phyloP scores from a whole-genome alignment of 1,284 basidiomycete species.

The Apiotrichum porosum region DNA sequence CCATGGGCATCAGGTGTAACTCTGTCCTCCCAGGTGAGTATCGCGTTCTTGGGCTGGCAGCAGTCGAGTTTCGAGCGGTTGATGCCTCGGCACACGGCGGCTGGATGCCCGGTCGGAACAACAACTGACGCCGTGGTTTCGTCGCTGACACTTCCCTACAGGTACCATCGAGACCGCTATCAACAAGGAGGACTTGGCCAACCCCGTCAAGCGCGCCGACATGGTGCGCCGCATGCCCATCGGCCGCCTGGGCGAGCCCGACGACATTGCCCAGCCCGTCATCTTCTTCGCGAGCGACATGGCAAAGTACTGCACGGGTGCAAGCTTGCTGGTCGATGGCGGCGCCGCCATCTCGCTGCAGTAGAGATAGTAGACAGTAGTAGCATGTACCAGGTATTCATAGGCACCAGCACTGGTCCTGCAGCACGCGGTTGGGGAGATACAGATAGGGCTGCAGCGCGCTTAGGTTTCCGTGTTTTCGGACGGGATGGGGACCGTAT shows the following conservation, averaged over 20 bases:
- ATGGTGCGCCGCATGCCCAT: constrained; percentile 66
- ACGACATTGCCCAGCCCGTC: constrained; percentile 70
- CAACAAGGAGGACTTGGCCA: constrained; percentile 68
- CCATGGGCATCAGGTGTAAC: constrained; percentile 66
- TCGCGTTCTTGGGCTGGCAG: too few relatives aligned
- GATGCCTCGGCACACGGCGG: too few relatives aligned
- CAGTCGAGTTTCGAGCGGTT: too few relatives aligned
- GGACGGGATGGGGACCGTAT: too few relatives aligned
- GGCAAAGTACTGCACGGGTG: constrained; percentile 57
- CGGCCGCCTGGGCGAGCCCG: constrained; percentile 66
- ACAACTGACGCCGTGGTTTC: too few relatives aligned
- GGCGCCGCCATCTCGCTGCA: constrained; percentile 75
- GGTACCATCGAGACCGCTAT: constrained; percentile 71
- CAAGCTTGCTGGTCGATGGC: constrained; percentile 63
- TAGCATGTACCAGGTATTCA: too few relatives aligned
- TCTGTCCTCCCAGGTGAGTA: constrained; percentile 49
- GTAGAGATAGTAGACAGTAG: constrained; percentile 49
- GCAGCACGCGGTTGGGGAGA: too few relatives aligned
- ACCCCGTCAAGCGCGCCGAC: constrained; percentile 58
- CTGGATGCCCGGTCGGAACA: too few relatives aligned
- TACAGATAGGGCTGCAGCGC: too few relatives aligned
- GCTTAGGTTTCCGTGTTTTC: too few relatives aligned
- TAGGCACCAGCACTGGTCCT: too few relatives aligned
- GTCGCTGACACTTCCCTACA: constrained; percentile 38
- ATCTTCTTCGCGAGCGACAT: constrained; percentile 71